Evolutionary conservation across 2,329 filamentous ascomycete species (phyloP).

Genomic region (Hortaea sp.): DNA sequence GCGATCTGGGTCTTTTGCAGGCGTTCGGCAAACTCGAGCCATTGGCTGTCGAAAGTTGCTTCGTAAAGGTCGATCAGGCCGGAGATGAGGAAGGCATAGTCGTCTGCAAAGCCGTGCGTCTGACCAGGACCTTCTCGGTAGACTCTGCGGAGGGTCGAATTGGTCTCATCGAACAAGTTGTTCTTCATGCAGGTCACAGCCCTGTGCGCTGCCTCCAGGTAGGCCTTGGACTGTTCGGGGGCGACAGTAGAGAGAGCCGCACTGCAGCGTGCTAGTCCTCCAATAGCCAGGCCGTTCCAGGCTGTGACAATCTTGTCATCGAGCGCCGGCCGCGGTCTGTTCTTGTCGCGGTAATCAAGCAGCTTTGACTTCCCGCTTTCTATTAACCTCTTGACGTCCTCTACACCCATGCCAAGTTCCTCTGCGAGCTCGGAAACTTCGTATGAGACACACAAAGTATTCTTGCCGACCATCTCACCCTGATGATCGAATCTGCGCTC

Average conservation of each 20-base stretch:
- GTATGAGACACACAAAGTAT: constrained; percentile 65
- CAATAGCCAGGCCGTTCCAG: constrained; percentile 84
- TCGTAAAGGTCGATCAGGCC: constrained; percentile 79
- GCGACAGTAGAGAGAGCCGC: constrained; percentile 55
- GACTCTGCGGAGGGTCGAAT: constrained; percentile 59
- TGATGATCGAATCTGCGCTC: constrained; percentile 72
- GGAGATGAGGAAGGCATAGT: constrained; percentile 82
- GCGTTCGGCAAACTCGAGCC: constrained; percentile 69
- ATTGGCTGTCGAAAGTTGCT: constrained; percentile 64
- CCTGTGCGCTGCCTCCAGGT: constrained; percentile 54
- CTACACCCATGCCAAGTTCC: constrained; percentile 62
- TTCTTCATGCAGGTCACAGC: constrained; percentile 63
- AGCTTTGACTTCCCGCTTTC: constrained; percentile 58
- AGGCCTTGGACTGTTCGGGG: constrained; percentile 35
- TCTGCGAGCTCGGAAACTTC: constrained; percentile 60
- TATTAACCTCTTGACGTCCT: constrained; percentile 59
- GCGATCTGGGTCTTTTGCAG: constrained; percentile 68
- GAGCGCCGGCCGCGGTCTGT: constrained; percentile 64
- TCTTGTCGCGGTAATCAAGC: constrained; percentile 58
- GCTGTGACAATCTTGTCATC: constrained; percentile 83
- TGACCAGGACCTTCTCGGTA: constrained; percentile 59
- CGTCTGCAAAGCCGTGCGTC: constrained; percentile 73
- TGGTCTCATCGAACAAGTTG: constrained; percentile 59
- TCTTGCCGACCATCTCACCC: constrained; percentile 91
- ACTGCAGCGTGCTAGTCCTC: constrained; percentile 67